Evolutionary conservation across 345 rosid species (phyloP).

Genomic region (Capsella bursapastoris): DNA sequence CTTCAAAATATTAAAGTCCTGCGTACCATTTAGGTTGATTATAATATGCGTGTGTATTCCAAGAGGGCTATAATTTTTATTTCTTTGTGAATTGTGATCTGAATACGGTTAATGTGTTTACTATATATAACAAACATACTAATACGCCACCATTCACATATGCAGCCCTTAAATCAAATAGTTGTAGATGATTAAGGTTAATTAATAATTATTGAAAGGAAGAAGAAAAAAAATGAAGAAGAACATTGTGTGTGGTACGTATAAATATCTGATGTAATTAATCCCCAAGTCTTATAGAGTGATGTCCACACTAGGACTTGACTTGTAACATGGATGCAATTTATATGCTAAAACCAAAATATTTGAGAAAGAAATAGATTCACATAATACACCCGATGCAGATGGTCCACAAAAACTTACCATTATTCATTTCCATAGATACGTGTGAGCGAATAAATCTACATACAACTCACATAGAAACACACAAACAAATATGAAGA

Average conservation of each 20-base stretch:
- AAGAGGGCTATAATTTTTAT: not conserved
- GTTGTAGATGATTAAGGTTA: not conserved
- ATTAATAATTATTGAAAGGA: no score
- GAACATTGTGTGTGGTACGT: conserved; percentile 13
- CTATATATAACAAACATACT: no score
- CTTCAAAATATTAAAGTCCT: no score
- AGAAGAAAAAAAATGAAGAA: not conserved
- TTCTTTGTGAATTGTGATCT: not conserved
- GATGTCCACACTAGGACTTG: conserved; percentile 43
- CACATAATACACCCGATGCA: conserved; percentile 39
- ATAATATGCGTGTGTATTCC: not conserved
- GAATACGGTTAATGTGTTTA: conserved; percentile 1
- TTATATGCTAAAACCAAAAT: conserved; percentile 39
- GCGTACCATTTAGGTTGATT: not conserved
- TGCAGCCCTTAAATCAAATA: not conserved
- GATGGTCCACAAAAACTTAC: conserved; percentile 44
- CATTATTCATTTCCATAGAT: conserved; percentile 42
- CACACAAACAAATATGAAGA: conserved; percentile 26
- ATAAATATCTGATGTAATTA: conserved; percentile 23
- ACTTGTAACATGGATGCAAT: conserved; percentile 36
- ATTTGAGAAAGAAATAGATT: conserved; percentile 35
- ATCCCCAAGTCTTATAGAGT: conserved; percentile 8
- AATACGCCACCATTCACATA: conserved; percentile 7
- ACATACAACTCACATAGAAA: conserved; percentile 41
- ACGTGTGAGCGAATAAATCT: conserved; percentile 41